Base-by-base conservation (phyloP, 148 eudicot genomes). In the Cornus suecica region DNA sequence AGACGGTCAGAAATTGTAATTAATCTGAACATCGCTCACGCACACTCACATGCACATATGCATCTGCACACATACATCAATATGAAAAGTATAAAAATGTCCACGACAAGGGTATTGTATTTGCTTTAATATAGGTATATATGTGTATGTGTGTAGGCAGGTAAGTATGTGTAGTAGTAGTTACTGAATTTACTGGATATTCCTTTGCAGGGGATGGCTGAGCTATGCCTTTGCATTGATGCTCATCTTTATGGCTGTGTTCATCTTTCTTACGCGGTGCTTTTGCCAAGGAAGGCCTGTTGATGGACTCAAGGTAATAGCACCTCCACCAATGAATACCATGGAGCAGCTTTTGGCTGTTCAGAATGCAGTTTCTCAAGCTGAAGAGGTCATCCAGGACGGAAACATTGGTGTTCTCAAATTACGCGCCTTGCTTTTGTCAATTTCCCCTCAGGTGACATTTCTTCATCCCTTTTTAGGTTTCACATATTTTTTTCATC, bases 281-380 rank as follows among this genome's bases (percentile, higher is more conserved):
- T 82, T 63, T 79, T 68, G 76, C 69, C 87, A 79, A 84, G 91
- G 88, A 56, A 82, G 48, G 76, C 84, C 90, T 70, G 80, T 86
- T 74, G 87, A 74, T 73, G 92, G 82, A 70, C 84, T 94, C 42
- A 94, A 86, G 80, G 92, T 94, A 48, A 34, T 68, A 67, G 88
- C 87, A 27, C 99, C 99, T 23, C 97, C 96, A 61, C 56, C 92
- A 56, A 90, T 88, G 92, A 94, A 84, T 79, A 86, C 88, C 11
- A 80, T 94, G 92, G 99, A 94, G 80, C 99, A 94, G 77, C 91
- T 94, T 58, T 82, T 90, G 88, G 99, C 99, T 56, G 94, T 94
- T 66, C 99, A 94, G 81, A 94, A 84, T 82, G 94, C 87, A 68
- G 80, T 94, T 78, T 87, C 99, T 74, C 91, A 88, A 84, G 87